Conservation (phyloP, 768 basidiomycete species). For the Naematelia aurantialba region DNA sequence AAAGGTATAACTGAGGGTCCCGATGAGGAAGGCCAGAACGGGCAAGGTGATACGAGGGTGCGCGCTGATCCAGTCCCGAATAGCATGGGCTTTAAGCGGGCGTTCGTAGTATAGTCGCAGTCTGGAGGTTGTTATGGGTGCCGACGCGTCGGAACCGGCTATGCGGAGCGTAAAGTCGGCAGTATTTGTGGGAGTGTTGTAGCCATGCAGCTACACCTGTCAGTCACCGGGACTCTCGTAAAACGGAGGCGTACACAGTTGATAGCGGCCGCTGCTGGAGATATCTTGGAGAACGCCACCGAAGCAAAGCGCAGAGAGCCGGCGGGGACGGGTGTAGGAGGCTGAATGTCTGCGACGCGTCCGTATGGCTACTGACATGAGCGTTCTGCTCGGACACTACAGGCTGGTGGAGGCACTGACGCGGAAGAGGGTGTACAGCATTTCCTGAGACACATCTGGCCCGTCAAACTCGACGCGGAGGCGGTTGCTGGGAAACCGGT, state of each 20-base stretch:
- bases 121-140: slow-evolving; percentile 35
- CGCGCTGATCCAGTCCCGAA: slow-evolving; percentile 47
- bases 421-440: slow-evolving; percentile 70
- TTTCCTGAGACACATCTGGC: slow-evolving; percentile 76
- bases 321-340: slow-evolving; percentile 62
- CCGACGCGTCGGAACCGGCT: slow-evolving; percentile 13
- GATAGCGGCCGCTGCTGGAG: slow-evolving; percentile 73
- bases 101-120: slow-evolving; percentile 46
- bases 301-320: slow-evolving; percentile 66
- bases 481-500: slow-evolving; percentile 68
- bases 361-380: slow-evolving; percentile 66
- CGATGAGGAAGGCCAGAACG: slow-evolving; percentile 73
- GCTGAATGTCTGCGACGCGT: slow-evolving; percentile 64
- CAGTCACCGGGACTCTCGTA: background rate
- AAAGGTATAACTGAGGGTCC: slow-evolving; percentile 81
- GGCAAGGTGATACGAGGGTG: slow-evolving; percentile 51
- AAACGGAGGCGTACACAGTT: slow-evolving; percentile 57
- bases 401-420: slow-evolving; percentile 55
- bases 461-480: slow-evolving; percentile 83
- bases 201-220: slow-evolving; percentile 40
- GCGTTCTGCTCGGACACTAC: background rate
- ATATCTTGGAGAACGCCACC: slow-evolving; percentile 62
- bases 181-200: slow-evolving; percentile 49
- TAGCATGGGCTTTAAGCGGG: slow-evolving; percentile 48
- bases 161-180: slow-evolving; percentile 41